Evolutionary conservation across 257 asterid genomes (phyloP).

Genomic region (Datura wrightii): DNA sequence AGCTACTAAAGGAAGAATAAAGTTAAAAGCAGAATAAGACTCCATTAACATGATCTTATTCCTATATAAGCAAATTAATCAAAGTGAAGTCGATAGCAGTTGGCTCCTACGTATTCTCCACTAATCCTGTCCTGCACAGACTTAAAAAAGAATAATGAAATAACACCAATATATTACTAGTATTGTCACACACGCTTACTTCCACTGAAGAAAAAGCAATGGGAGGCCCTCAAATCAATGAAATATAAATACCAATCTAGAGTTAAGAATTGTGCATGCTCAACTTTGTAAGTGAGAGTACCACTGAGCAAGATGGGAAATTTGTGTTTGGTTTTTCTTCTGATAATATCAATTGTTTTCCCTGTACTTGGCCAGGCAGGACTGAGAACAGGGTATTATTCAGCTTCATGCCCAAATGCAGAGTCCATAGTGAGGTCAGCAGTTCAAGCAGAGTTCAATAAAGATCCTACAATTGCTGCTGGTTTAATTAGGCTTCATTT

Average conservation of each 20-base stretch:
- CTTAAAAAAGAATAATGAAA: not conserved
- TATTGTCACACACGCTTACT: constrained; percentile 27
- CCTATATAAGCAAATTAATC: not conserved
- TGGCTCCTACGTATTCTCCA: constrained; percentile 15
- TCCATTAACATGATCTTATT: not conserved
- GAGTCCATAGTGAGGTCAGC: constrained; percentile 69
- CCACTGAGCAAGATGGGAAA: constrained; percentile 38
- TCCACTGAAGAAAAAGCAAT: constrained; percentile 35
- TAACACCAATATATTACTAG: not conserved
- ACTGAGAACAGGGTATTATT: constrained; percentile 58
- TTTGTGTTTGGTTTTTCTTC: constrained; percentile 34
- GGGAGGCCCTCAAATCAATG: not conserved
- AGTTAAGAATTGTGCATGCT: not conserved
- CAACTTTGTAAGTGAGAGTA: not conserved
- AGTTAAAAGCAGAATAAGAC: not conserved
- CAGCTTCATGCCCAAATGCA: constrained; percentile 63
- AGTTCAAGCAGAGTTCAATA: constrained; percentile 51
- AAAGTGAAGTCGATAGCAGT: constrained; percentile 9
- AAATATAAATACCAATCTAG: constrained; percentile 11
- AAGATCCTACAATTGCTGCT: constrained; percentile 63
- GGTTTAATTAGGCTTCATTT: constrained; percentile 76
- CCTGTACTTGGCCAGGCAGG: constrained; percentile 44
- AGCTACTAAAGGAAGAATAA: not conserved
- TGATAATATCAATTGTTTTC: constrained; percentile 10
- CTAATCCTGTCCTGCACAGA: not conserved